Evolutionary conservation across 441 rosid genomes (phyloP).

Genomic region (Gossypium davidsonii): DNA sequence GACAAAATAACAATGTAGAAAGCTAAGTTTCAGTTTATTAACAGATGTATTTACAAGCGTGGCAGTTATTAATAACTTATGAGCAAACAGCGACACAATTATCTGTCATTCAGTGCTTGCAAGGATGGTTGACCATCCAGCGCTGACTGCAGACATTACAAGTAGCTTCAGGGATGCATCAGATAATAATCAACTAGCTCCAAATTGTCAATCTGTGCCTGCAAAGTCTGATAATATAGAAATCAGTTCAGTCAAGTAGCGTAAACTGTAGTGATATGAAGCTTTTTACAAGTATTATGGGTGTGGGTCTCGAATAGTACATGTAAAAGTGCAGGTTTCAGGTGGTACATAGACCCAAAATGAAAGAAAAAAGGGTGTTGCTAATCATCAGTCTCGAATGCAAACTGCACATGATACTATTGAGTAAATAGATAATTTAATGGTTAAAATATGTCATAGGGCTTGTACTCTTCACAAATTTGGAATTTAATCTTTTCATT

Average conservation of each 20-base stretch:
- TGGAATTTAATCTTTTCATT: no score
- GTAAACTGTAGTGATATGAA: background rate
- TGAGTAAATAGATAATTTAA: background rate
- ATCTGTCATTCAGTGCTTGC: background rate
- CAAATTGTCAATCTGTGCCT: background rate
- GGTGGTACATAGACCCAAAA: background rate
- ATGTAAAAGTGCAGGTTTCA: background rate
- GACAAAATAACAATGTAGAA: background rate
- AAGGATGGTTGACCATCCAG: background rate
- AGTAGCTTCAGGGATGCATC: background rate
- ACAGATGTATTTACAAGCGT: background rate
- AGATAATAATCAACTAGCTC: background rate
- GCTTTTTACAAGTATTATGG: background rate
- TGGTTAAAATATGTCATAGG: no score
- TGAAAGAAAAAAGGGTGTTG: background rate
- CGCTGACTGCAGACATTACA: background rate
- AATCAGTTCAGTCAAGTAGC: background rate
- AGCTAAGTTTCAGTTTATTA: background rate
- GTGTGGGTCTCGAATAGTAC: background rate
- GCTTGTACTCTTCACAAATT: no score
- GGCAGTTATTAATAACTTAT: background rate
- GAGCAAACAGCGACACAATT: background rate
- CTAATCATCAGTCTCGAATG: background rate
- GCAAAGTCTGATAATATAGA: background rate
- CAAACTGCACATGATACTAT: background rate